Conservation (phyloP, 169 alveolate genomes). For the Plasmodium vinckei region DNA sequence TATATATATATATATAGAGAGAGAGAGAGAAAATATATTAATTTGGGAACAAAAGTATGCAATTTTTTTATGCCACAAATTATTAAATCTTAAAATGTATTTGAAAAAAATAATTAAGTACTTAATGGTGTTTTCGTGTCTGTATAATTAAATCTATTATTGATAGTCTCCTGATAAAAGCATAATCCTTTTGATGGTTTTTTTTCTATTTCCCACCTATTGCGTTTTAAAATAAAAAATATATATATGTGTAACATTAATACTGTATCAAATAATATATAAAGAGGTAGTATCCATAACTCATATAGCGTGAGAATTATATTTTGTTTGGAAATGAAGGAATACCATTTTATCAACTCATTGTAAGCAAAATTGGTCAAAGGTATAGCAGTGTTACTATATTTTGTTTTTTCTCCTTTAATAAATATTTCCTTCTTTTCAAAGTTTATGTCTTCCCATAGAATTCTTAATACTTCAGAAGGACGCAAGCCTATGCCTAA, state of each 20-base stretch:
- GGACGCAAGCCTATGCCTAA: conserved; percentile 84
- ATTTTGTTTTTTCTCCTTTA: conserved; percentile 82
- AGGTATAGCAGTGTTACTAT: conserved; percentile 80
- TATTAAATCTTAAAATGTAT: background rate
- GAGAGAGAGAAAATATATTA: no score
- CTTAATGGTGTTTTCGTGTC: conserved; percentile 78
- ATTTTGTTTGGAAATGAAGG: background rate
- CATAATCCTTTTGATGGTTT: conserved; percentile 80
- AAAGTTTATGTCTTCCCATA: conserved; percentile 82
- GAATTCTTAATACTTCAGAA: conserved; percentile 78
- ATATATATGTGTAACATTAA: background rate
- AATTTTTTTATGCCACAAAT: no score
- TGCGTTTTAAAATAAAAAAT: background rate
- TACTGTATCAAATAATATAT: background rate
- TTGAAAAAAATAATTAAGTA: conserved; percentile 3
- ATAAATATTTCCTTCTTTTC: conserved; percentile 70
- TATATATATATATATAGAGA: no score
- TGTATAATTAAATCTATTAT: conserved; percentile 54
- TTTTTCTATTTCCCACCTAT: conserved; percentile 83
- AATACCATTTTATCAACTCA: conserved; percentile 79
- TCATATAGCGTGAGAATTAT: background rate
- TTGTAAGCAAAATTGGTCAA: conserved; percentile 79
- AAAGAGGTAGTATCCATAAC: background rate
- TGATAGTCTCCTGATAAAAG: conserved; percentile 77
- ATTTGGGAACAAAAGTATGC: background rate